A percentile compares a stretch with the other conserved stretches of the same genome.
Conservation (phyloP, 805 yeast species). For the Wickerhamomyces bisporus region DNA sequence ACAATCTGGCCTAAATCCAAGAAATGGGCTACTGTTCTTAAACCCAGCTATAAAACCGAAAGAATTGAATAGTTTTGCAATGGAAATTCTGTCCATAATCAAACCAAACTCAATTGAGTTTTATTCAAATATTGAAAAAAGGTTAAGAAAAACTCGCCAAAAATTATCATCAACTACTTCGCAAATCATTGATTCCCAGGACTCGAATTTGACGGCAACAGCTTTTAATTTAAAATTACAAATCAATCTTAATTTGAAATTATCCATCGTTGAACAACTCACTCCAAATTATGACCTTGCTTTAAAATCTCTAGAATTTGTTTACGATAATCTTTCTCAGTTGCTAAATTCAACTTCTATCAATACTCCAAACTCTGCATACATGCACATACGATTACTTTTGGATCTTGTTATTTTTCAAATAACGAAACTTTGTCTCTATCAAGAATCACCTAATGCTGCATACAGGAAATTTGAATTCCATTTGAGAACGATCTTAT, state of each 20-base stretch:
- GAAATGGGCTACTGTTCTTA: slow-evolving; percentile 39
- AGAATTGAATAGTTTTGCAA: slow-evolving; percentile 36
- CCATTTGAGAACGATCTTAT: slow-evolving; percentile 51
- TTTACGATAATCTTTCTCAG: slow-evolving; percentile 46
- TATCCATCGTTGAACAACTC: not conserved
- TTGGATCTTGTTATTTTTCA: slow-evolving; percentile 61
- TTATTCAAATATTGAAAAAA: slow-evolving; percentile 36
- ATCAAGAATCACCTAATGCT: slow-evolving; percentile 49
- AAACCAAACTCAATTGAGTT: slow-evolving; percentile 40
- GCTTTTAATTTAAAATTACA: not conserved
- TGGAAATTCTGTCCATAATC: slow-evolving; percentile 33
- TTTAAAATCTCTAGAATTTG: slow-evolving; percentile 43
- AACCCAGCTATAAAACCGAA: slow-evolving; percentile 30
- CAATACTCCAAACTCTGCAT: slow-evolving; percentile 31
- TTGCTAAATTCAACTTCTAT: slow-evolving; percentile 27
- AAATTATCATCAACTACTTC: slow-evolving; percentile 10
- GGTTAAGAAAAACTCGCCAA: slow-evolving; percentile 33
- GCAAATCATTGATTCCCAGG: not conserved
- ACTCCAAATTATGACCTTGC: slow-evolving; percentile 33
- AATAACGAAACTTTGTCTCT: slow-evolving; percentile 55
- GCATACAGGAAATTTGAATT: slow-evolving; percentile 61
- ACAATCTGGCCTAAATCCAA: slow-evolving; percentile 37
- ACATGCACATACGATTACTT: slow-evolving; percentile 36
- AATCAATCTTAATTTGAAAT: not conserved
- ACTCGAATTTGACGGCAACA: not conserved